Evolutionary conservation across 305 asterid genomes (phyloP).

Genomic region (Fraxinus ornus): DNA sequence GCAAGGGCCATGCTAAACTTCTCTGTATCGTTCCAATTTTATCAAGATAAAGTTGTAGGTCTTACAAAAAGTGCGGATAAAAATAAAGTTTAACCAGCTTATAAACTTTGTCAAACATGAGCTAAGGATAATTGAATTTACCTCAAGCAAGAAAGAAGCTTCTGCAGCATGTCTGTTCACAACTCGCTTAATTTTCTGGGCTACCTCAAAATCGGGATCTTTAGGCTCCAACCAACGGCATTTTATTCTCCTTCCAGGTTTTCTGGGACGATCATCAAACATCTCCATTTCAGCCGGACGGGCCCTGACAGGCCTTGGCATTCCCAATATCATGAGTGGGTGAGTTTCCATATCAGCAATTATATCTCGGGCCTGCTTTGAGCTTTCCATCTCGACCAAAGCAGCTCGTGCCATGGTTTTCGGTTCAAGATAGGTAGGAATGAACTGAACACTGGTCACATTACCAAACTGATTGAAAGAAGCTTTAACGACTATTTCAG

Average conservation of each 20-base stretch:
- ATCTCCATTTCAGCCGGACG: constrained; percentile 53
- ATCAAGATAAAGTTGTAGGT: not conserved
- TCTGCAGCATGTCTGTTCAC: constrained; percentile 55
- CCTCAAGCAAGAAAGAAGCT: constrained; percentile 51
- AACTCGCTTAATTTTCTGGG: constrained; percentile 42
- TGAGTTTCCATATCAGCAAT: constrained; percentile 31
- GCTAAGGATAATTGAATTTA: constrained; percentile 17
- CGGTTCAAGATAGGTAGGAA: constrained; percentile 47
- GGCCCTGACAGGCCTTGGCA: constrained; percentile 83
- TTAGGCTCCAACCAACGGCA: constrained; percentile 58
- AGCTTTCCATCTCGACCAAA: constrained; percentile 68
- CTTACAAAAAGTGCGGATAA: not conserved
- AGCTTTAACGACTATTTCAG: constrained; percentile 52
- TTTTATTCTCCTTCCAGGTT: constrained; percentile 49
- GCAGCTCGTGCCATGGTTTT: constrained; percentile 47
- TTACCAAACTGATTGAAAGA: constrained; percentile 71
- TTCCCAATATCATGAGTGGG: constrained; percentile 72
- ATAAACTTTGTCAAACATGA: not conserved
- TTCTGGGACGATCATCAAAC: constrained; percentile 74
- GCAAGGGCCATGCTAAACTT: constrained; percentile 46
- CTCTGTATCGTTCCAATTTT: constrained; percentile 51
- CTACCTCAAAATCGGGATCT: constrained; percentile 62
- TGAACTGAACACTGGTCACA: constrained; percentile 48
- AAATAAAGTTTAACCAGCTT: not conserved
- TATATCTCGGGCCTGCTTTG: constrained; percentile 48